Percentiles rank a stretch among this genome's conserved stretches.
Conservation (phyloP, 805 yeast genomes). For the Hanseniaspora clermontiae region DNA sequence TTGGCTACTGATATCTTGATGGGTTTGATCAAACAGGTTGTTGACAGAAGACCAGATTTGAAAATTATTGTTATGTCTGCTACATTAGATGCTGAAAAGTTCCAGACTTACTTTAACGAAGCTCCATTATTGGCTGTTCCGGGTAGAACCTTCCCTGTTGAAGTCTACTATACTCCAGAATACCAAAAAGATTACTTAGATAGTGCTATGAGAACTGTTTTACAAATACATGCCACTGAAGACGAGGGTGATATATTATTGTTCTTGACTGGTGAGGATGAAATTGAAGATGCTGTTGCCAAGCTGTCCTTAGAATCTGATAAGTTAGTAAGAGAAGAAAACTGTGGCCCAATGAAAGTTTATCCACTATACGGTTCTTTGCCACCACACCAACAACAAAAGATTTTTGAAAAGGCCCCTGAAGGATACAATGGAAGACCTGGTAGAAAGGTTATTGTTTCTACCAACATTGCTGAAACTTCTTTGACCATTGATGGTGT, state of each 20-base stretch:
- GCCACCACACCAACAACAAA: conserved; percentile 91
- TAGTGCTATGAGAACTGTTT: conserved; percentile 86
- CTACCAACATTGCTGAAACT: conserved; percentile 96
- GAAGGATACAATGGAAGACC: conserved; percentile 66
- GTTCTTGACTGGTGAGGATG: conserved; percentile 93
- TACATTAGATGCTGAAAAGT: conserved; percentile 91
- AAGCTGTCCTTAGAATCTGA: conserved; percentile 81
- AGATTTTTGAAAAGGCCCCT: conserved; percentile 83
- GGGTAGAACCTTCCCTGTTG: conserved; percentile 96
- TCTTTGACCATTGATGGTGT: conserved; percentile 95
- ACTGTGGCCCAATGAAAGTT: conserved; percentile 77
- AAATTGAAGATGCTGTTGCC: conserved; percentile 91
- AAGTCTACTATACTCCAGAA: conserved; percentile 92
- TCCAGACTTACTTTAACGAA: conserved; percentile 74
- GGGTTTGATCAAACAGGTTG: conserved; percentile 83
- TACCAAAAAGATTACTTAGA: conserved; percentile 89
- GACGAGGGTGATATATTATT: conserved; percentile 81
- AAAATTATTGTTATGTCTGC: conserved; percentile 95
- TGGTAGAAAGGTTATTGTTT: conserved; percentile 85
- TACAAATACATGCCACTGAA: conserved; percentile 94
- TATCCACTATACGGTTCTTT: conserved; percentile 93
- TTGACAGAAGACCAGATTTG: conserved; percentile 68
- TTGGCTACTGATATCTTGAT: conserved; percentile 89
- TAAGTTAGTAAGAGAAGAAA: conserved; percentile 74
- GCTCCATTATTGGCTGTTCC: conserved; percentile 95